Percentiles rank a stretch among this genome's conserved stretches.
Conservation (phyloP, 345 rosid genomes). For the Ceriops tagal region DNA sequence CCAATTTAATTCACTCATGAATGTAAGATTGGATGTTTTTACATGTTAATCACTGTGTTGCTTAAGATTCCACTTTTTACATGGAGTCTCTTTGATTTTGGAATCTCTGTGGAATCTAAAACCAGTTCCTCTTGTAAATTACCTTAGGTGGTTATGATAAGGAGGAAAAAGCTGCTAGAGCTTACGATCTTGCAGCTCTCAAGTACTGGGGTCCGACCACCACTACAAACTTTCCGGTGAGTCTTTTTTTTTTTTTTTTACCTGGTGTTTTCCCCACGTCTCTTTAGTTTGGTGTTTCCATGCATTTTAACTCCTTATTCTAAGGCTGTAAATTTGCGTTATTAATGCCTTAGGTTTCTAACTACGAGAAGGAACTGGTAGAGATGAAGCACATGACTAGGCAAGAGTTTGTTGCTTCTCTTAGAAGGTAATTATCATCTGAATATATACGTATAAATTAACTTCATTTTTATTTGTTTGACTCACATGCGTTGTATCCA, state of each 20-base stretch:
- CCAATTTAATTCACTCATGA: slow-evolving; percentile 9
- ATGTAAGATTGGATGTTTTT: slow-evolving; percentile 14
- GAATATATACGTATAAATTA: no score
- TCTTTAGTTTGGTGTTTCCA: background rate
- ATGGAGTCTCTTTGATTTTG: slow-evolving; percentile 10
- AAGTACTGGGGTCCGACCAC: slow-evolving; percentile 98
- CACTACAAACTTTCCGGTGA: slow-evolving; percentile 83
- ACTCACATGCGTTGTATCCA: no score
- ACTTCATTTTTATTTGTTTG: no score
- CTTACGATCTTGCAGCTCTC: slow-evolving; percentile 96
- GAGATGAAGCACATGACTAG: slow-evolving; percentile 93
- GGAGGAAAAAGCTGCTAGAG: slow-evolving; percentile 92
- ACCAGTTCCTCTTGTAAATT: background rate
- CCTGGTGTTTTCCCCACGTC: background rate
- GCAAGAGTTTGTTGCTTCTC: slow-evolving; percentile 94
- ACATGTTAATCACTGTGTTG: slow-evolving; percentile 16
- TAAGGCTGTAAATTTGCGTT: background rate
- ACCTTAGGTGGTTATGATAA: slow-evolving; percentile 85
- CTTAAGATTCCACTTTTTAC: slow-evolving; percentile 16
- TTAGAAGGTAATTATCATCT: slow-evolving; percentile 52
- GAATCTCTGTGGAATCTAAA: slow-evolving; percentile 17
- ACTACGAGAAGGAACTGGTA: slow-evolving; percentile 78
- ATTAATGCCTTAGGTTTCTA: slow-evolving; percentile 40
- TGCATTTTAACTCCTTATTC: background rate
- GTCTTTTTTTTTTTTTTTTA: slow-evolving; percentile 5